These are phyloP conservation scores for Backusella mclennaniae DNA, from an alignment of 192 early-diverging fungal genomes.

Conservation along the genomic window DNA sequence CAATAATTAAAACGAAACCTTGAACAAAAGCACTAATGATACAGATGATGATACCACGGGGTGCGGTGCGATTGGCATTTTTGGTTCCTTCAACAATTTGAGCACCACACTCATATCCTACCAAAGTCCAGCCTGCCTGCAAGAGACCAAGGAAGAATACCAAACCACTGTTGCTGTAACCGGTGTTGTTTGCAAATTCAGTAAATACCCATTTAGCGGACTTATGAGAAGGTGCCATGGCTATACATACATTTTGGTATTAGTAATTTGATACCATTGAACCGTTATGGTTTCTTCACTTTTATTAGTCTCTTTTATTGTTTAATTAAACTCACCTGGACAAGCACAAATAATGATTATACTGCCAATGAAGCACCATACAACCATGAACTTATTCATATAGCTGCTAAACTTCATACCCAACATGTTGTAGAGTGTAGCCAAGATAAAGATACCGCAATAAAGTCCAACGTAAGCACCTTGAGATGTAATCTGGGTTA, in stretches of 20 bases:
- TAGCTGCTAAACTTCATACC: conserved; percentile 33
- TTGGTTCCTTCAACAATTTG: conserved; percentile 50
- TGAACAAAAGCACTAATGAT: conserved; percentile 40
- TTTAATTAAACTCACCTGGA: conserved; percentile 16
- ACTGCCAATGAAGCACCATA: conserved; percentile 44
- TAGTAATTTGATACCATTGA: conserved; percentile 3
- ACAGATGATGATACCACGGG: conserved; percentile 45
- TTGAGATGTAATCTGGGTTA: conserved; percentile 27
- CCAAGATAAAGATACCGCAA: conserved; percentile 35
- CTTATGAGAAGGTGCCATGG: conserved; percentile 39
- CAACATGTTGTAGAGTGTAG: conserved; percentile 35
- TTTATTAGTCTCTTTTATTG: neutral
- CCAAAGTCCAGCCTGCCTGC: conserved; percentile 47
- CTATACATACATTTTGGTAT: neutral
- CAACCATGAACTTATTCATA: conserved; percentile 40
- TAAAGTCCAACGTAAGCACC: conserved; percentile 46
- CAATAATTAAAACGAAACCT: conserved; percentile 40
- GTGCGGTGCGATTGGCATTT: conserved; percentile 45
- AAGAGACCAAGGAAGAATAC: conserved; percentile 49
- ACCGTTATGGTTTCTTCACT: neutral
- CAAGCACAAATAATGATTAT: conserved; percentile 39
- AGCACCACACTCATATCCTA: conserved; percentile 40
- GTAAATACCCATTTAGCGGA: conserved; percentile 46
- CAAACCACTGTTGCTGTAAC: conserved; percentile 39
- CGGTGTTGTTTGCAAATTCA: conserved; percentile 45